Evolutionary conservation across 2,329 filamentous ascomycete genomes (phyloP), one percentile per base, ranked within the genome.

Genomic region (Monosporascus sp.): DNA sequence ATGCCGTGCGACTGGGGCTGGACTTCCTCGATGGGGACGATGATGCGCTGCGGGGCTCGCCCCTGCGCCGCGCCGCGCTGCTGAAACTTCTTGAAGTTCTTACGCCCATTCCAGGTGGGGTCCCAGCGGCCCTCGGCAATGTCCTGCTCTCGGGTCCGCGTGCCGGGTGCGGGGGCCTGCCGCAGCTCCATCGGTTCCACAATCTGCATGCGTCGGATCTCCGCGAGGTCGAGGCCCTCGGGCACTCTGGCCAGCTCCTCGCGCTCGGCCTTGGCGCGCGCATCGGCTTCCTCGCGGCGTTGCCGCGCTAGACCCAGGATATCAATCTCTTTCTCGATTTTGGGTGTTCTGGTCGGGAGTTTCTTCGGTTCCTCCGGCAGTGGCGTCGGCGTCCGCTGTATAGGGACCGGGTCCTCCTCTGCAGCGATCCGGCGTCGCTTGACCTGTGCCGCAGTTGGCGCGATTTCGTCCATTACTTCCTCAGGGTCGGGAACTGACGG

Each of bases 41-140:
- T 88, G 37, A 88, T 73, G 52, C 73, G 74, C 27, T 73, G 69
- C 2, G 71, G 68, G 3, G 72, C 68, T 17, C 6, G 65, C 27
- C 58, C 78, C 73, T 2, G 63, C 57, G 6, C 59, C 20, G 80
- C 80, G 24, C 82, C 85, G 51, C 82, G 77, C 52, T 77, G 78
- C 22, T 79, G 78, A 65, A 99, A 99, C 62, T 84, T 88, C 70
- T 99, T 99, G 74, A 96, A 99, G 66, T 99, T 97, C 70, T 91
- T 93, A 44, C 93, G 81, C 1, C 93, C 94, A 66, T 97, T 96
- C 94, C 94, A 99, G 40, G 79, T 79, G 1, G 90, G 85, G 60
- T 97, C 83, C 92, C 93, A 97, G 41, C 89, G 79, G 5, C 78
- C 77, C 44, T 76, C 74, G 1, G 72, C 75, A 45, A 78, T 68